These are phyloP conservation scores for Tuber borchii DNA, from an alignment of 495 filamentous ascomycete genomes.

Conservation along the genomic window DNA sequence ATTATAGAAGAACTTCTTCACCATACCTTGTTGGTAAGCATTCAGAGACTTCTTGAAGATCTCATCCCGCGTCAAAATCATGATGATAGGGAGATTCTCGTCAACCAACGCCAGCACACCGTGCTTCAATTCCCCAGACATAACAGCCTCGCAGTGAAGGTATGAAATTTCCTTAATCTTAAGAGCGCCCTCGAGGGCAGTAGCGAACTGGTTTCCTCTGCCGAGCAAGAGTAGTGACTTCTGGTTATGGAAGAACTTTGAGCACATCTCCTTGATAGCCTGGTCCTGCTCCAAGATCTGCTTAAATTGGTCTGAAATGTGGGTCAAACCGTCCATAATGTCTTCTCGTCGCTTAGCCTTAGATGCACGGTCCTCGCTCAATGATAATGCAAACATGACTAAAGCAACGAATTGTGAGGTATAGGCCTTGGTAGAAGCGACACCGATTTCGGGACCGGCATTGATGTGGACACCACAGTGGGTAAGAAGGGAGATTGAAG, in stretches of 20 bases:
- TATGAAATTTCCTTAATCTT: constrained; percentile 99
- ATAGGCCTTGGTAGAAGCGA: constrained; percentile 97
- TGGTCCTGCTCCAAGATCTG: constrained; percentile 83
- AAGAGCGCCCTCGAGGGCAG: constrained; percentile 92
- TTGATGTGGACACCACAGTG: constrained; percentile 99
- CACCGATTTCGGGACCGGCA: constrained; percentile 96
- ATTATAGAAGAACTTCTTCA: constrained; percentile 25
- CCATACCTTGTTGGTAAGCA: constrained; percentile 90
- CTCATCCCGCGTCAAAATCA: constrained; percentile 93
- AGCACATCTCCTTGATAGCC: constrained; percentile 84
- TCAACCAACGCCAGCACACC: constrained; percentile 95
- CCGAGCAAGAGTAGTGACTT: constrained; percentile 90
- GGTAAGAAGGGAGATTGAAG: constrained; percentile 93
- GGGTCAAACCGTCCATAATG: constrained; percentile 87
- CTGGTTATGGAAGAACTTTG: constrained; percentile 88
- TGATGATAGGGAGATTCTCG: constrained; percentile 97
- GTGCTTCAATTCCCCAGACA: constrained; percentile 98
- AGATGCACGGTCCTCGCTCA: constrained; percentile 90
- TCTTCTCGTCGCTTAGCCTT: constrained; percentile 89
- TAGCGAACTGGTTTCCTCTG: constrained; percentile 92
- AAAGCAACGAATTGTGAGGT: constrained; percentile 98
- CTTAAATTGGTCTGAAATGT: constrained; percentile 85
- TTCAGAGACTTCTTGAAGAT: constrained; percentile 96
- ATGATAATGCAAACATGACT: constrained; percentile 96
- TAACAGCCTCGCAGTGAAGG: constrained; percentile 97